Evolutionary conservation across 75 land plant genomes (phyloP), one percentile per base, ranked within the genome.

Genomic region (Selaginella tamariscina): DNA sequence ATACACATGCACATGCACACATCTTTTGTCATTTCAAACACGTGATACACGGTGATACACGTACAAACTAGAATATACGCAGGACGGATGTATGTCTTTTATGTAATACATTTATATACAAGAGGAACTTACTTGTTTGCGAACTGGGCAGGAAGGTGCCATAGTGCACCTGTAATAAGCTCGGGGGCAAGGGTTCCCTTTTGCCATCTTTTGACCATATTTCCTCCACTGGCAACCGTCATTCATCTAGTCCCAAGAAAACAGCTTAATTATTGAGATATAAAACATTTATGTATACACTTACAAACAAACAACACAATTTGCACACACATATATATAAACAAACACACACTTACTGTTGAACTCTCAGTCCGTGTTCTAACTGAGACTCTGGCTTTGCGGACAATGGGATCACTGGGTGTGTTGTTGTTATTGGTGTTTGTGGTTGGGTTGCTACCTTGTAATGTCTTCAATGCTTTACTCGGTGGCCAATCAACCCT

Each of bases 201-300:
- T 59, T 8, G 62, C 62, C 62, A 59, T 59, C 26, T 59, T 59
- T 23, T 59, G 62, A 9, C 62, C 62, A 21, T 59, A 59, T 59
- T 59, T 59, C 23, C 62, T 59, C 62, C 62, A 59, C 21, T 59
- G 62, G 62, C 62, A 59, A 8, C 62, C 62, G n/a, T 59, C 62
- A n/a, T 59, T 59, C 27, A 59, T 59, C 62, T 59, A 20, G 62
- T 21, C 18, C 21, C 2, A 59, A 59, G 23, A 8, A 39, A 39
- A 39, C 49, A 5, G 5, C 15, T 39, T 39, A 39, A 39, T 15
- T 39, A 5, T 15, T 59, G 26, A 59, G 8, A 8, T 5, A n/a
- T 59, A 21, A n/a, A 26, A 59, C n/a, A 8, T 23, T 59, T 59
- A 23, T 59, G 62, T 11, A 11, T 49, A 49, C 54, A 49, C 20